phyloP scores from a whole-genome alignment of 768 basidiomycete species.

The Suillus lakei region DNA sequence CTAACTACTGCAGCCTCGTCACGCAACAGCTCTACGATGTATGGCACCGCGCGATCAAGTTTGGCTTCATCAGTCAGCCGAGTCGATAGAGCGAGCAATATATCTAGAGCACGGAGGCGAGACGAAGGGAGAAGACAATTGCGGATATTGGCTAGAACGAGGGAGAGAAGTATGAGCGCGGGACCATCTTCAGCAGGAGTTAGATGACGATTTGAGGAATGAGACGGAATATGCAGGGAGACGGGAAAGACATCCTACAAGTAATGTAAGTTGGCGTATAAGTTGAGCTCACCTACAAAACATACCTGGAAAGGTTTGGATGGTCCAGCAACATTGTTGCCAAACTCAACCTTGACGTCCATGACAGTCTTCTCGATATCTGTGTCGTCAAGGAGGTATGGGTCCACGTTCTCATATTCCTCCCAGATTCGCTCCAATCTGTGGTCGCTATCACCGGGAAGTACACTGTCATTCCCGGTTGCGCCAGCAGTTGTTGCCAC shows the following conservation, averaged over 20 bases:
- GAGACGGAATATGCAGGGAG: slow-evolving; percentile 68
- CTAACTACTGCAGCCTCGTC: slow-evolving; percentile 88
- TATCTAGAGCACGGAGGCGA: slow-evolving; percentile 82
- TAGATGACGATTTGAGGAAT: slow-evolving; percentile 41
- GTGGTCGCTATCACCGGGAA: slow-evolving; percentile 86
- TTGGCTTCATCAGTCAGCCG: slow-evolving; percentile 95
- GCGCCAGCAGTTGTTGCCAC: slow-evolving; percentile 14
- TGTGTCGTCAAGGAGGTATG: slow-evolving; percentile 59
- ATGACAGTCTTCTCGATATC: slow-evolving; percentile 49
- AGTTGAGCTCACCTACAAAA: background rate
- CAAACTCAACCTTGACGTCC: slow-evolving; percentile 62
- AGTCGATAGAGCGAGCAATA: slow-evolving; percentile 79
- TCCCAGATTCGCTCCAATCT: slow-evolving; percentile 84
- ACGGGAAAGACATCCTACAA: slow-evolving; percentile 78
- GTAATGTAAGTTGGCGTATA: slow-evolving; percentile 10
- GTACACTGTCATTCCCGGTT: slow-evolving; percentile 38
- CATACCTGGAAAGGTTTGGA: slow-evolving; percentile 66
- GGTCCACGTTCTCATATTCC: slow-evolving; percentile 84
- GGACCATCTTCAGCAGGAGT: slow-evolving; percentile 83
- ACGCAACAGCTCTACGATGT: slow-evolving; percentile 84
- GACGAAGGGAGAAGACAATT: slow-evolving; percentile 87
- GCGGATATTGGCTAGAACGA: slow-evolving; percentile 87
- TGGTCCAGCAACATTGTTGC: slow-evolving; percentile 36
- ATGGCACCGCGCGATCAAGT: slow-evolving; percentile 91
- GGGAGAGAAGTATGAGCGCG: slow-evolving; percentile 83